These are phyloP conservation scores for Isabelozyma pseudorhagii DNA, from an alignment of 805 yeast genomes.

Conservation along the genomic window DNA sequence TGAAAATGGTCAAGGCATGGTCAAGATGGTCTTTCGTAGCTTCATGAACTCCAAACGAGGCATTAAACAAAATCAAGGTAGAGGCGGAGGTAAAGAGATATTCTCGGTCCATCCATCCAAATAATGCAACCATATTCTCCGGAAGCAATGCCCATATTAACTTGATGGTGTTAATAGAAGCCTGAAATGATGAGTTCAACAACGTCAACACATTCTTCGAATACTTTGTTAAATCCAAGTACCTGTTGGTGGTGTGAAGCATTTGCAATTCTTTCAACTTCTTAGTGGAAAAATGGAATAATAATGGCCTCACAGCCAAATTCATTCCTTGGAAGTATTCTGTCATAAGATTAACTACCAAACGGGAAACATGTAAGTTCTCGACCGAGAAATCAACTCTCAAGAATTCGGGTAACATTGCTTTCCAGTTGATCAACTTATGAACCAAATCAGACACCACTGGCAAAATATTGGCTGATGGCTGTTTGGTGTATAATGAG, in stretches of 20 bases:
- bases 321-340: conserved; percentile 83
- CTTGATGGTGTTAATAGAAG: conserved; percentile 71
- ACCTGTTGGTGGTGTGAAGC: conserved; percentile 42
- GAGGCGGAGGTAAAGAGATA: conserved; percentile 75
- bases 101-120: conserved; percentile 87
- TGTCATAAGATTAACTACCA: conserved; percentile 72
- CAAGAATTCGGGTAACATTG: conserved; percentile 58
- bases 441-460: conserved; percentile 68
- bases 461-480: conserved; percentile 71
- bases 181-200: conserved; percentile 75
- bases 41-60: conserved; percentile 79
- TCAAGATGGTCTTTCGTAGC: conserved; percentile 70
- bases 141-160: conserved; percentile 73
- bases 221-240: conserved; percentile 62
- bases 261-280: conserved; percentile 51
- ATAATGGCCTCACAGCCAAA: conserved; percentile 70
- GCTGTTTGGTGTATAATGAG: conserved; percentile 70
- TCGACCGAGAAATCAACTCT: conserved; percentile 58
- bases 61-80: conserved; percentile 67
- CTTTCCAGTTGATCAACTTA: conserved; percentile 65
- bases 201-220: conserved; percentile 67
- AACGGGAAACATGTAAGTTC: conserved; percentile 56
- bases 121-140: conserved; percentile 78
- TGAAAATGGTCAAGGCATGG: conserved; percentile 66
- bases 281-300: conserved; percentile 72